Conservation (phyloP, 2,329 filamentous ascomycete species). For the Tolypocladium nubicola region DNA sequence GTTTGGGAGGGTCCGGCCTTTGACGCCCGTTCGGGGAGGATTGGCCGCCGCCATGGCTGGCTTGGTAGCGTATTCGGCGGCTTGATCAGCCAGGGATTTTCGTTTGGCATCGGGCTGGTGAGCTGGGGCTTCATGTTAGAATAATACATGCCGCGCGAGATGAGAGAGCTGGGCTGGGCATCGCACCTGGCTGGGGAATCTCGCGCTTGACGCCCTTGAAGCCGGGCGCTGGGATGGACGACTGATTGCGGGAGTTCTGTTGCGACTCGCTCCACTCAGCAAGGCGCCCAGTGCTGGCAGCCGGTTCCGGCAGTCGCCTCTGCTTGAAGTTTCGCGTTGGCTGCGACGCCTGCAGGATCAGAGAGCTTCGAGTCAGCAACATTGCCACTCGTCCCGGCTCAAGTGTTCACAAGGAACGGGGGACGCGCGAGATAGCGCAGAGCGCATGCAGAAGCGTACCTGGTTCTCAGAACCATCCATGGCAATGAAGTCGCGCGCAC, state of each 20-base stretch:
- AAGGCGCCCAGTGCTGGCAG: slow-evolving; percentile 23
- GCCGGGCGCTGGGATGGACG: slow-evolving; percentile 27
- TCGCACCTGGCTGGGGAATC: slow-evolving; percentile 30
- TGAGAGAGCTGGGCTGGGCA: background rate
- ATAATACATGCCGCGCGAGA: background rate
- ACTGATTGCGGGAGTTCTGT: slow-evolving; percentile 41
- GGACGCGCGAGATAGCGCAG: background rate
- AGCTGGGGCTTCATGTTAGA: slow-evolving; percentile 25
- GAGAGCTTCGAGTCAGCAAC: background rate
- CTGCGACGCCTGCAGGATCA: slow-evolving; percentile 5
- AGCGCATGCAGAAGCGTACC: slow-evolving; percentile 9
- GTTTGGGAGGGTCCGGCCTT: slow-evolving; percentile 28
- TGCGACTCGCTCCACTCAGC: slow-evolving; percentile 51
- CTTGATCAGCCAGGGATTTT: slow-evolving; percentile 45
- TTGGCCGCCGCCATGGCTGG: slow-evolving; percentile 10
- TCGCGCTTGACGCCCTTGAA: slow-evolving; percentile 40
- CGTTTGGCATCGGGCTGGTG: slow-evolving; percentile 48
- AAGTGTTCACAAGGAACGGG: background rate
- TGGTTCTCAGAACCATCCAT: slow-evolving; percentile 22
- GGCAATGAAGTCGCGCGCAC: slow-evolving; percentile 11
- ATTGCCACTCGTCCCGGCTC: background rate
- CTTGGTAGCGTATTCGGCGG: slow-evolving; percentile 34
- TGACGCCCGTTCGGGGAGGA: slow-evolving; percentile 32
- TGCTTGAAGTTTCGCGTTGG: slow-evolving; percentile 17
- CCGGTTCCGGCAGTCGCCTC: slow-evolving; percentile 21